These are phyloP conservation scores for Ichthyophthirius multifiliis DNA, from an alignment of 169 alveolate genomes.

Conservation along the genomic window DNA sequence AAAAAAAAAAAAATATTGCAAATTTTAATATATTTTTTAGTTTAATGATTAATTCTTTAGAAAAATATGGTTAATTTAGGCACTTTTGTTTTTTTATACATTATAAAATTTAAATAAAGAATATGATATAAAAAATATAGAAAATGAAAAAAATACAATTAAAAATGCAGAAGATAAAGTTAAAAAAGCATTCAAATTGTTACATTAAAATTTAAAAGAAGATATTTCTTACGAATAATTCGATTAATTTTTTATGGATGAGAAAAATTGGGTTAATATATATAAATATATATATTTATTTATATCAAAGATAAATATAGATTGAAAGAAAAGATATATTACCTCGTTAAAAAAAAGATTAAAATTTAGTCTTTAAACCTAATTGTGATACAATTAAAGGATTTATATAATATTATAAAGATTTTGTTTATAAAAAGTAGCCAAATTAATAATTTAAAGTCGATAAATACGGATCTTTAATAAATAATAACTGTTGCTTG, in stretches of 20 bases:
- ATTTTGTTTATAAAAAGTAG: neutral
- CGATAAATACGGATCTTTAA: neutral
- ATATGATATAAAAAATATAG: neutral
- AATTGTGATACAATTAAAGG: neutral
- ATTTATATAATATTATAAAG: neutral
- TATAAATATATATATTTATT: neutral
- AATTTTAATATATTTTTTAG: no score
- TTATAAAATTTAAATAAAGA: neutral
- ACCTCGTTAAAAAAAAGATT: neutral
- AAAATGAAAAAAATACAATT: neutral
- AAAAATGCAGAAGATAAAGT: neutral
- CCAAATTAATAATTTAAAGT: neutral
- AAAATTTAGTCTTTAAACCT: neutral
- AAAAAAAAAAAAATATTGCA: no score
- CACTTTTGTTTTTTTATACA: neutral
- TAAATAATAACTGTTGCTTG: neutral
- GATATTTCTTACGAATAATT: neutral
- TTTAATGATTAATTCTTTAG: neutral
- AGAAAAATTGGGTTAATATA: neutral
- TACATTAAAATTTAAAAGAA: constrained; percentile 2
- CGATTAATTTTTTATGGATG: neutral
- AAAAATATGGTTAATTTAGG: neutral
- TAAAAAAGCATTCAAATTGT: neutral
- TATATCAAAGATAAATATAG: neutral
- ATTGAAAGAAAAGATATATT: constrained; percentile 4